Conservation (phyloP, 2,329 filamentous ascomycete genomes). For the Samsoniella hepiali region DNA sequence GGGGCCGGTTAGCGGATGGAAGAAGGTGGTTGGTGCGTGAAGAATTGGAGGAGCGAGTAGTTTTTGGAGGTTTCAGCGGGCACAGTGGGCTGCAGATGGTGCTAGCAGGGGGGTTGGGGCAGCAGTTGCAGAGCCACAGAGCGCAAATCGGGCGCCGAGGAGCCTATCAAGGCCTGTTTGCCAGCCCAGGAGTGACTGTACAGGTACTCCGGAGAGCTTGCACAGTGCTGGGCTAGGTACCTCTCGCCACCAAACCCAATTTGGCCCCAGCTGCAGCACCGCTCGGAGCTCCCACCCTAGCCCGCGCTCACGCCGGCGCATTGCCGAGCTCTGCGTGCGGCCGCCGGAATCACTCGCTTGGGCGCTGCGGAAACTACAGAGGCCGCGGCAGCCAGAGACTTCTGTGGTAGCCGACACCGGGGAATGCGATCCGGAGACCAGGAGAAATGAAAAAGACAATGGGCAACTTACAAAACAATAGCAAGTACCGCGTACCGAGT, state of each 20-base stretch:
- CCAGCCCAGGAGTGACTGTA: not conserved
- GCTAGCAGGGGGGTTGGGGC: slow-evolving; percentile 9
- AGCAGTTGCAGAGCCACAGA: not conserved
- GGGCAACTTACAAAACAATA: slow-evolving; percentile 1
- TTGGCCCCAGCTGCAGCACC: not conserved
- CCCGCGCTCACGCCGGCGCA: slow-evolving; percentile 14
- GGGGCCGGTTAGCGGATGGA: slow-evolving; percentile 20
- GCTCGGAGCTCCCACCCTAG: slow-evolving; percentile 15
- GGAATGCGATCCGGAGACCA: not conserved
- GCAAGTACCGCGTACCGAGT: too few species aligned
- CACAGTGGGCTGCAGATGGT: slow-evolving; percentile 16
- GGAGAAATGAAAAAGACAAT: not conserved
- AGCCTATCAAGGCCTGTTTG: not conserved
- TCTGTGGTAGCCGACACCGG: not conserved
- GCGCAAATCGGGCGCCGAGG: not conserved
- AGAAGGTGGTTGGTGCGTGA: slow-evolving; percentile 20
- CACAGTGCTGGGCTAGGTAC: too few species aligned
- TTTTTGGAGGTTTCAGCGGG: slow-evolving; percentile 18
- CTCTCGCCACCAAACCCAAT: not conserved
- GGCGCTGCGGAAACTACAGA: not conserved
- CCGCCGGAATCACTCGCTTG: not conserved
- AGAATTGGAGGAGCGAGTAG: slow-evolving; percentile 9
- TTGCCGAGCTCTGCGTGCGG: slow-evolving; percentile 12
- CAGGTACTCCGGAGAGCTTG: too few species aligned
- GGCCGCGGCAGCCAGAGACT: slow-evolving; percentile 1